Evolutionary conservation across 192 early-diverging fungal genomes (phyloP), one percentile per base, ranked within the genome.

Genomic region (Coemansia sp.): DNA sequence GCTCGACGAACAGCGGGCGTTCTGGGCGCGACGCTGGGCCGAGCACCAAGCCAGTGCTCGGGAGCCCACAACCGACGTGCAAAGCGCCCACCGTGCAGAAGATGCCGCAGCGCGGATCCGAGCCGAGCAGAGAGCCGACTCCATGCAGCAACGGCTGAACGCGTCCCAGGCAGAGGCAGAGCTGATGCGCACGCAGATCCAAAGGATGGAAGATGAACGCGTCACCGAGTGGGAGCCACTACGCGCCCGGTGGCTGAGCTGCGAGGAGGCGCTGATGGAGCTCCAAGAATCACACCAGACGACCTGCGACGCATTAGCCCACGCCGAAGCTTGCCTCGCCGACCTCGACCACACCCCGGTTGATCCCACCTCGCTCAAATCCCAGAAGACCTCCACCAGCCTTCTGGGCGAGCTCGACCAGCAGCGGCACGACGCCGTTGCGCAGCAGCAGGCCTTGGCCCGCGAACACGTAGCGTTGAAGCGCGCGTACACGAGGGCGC

Each of bases 331-430:
- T 6, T 71, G 71, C 2, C 67, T 82, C 31, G 71, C 71, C 0
- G 79, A 82, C 35, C 67, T 74, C 4, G 79, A 82, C 21, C 31
- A 24, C n/a, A 57, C 48, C 31, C 40, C 66, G 33, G 27, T 40
- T 16, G 68, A 67, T 45, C 62, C 70, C 5, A 48, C 68, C 0
- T 53, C 73, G 39, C 62, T 64, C 1, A 61, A 64, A 39, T 64
- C 67, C 1, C 64, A 77, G 21, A 77, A 68, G 60, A 71, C 74
- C 27, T 48, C 74, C 19, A 82, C 75, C 19, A 82, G 79, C 54
- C 66, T 82, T 11, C 79, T 82, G 7, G 75, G 79, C 36, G 79
- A 82, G 65, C 74, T 82, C 21, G 79, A 82, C 39, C 17, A 60
- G 39, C 68, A 82, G 57, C 62, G 79, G 2, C 70, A 67, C 50